These are phyloP conservation scores for Stenogyne calaminthoides DNA, from an alignment of 305 asterid genomes.

Conservation along the genomic window DNA sequence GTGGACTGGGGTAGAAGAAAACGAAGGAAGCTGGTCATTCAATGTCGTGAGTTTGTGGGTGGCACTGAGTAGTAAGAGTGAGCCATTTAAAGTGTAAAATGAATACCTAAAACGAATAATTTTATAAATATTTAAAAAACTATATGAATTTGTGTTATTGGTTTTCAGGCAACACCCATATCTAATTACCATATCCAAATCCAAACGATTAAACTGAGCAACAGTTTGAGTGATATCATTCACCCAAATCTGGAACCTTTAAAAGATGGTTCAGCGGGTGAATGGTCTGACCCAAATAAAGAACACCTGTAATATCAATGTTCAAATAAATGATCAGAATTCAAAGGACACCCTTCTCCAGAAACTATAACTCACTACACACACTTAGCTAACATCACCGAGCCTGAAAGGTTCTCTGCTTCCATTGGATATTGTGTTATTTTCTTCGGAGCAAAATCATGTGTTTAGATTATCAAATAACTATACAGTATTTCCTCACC, in stretches of 20 bases:
- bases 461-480: slow-evolving; percentile 14
- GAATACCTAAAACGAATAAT: neutral
- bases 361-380: neutral
- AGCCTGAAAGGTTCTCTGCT: slow-evolving; percentile 3
- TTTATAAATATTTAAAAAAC: neutral
- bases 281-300: neutral
- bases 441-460: neutral
- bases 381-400: neutral
- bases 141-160: neutral
- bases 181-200: neutral
- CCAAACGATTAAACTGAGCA: neutral
- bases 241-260: neutral
- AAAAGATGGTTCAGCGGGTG: neutral
- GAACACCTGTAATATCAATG: slow-evolving; percentile 1
- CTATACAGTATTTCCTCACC: slow-evolving; percentile 20
- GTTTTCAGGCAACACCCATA: neutral
- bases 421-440: slow-evolving; percentile 14
- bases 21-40: neutral
- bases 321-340: neutral
- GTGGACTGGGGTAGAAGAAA: neutral
- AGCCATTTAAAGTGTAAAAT: neutral
- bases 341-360: slow-evolving; percentile 15
- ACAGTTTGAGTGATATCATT: neutral
- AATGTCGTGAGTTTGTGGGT: neutral
- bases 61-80: neutral